These are phyloP conservation scores for Amanita subjunquillea DNA, from an alignment of 768 basidiomycete genomes.

Conservation along the genomic window DNA sequence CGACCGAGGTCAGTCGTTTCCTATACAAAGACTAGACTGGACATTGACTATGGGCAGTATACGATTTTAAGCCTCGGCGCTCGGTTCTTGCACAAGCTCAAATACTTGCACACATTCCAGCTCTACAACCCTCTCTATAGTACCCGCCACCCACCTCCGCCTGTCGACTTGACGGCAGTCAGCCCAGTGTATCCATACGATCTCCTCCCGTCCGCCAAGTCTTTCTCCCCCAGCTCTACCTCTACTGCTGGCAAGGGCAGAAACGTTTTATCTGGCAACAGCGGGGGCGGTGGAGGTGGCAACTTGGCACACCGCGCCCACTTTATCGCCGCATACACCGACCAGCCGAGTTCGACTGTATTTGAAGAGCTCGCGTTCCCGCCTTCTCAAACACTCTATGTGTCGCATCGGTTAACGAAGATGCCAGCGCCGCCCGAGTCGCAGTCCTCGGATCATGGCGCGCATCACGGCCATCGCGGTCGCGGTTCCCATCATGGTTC, in stretches of 20 bases:
- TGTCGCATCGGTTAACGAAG: not conserved
- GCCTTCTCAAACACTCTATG: not conserved
- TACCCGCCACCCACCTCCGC: not conserved
- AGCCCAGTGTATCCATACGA: too few relatives aligned
- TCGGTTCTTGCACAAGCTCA: slow-evolving; percentile 26
- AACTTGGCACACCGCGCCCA: not conserved
- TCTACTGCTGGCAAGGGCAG: not conserved
- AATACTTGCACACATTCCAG: slow-evolving; percentile 25
- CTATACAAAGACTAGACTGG: not conserved
- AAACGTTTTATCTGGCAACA: not conserved
- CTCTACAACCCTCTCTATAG: slow-evolving; percentile 18
- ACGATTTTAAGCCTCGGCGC: slow-evolving; percentile 32
- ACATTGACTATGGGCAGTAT: slow-evolving; percentile 14
- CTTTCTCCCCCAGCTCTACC: not conserved
- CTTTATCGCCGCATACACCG: not conserved
- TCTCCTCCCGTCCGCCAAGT: too few relatives aligned
- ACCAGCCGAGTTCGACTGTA: not conserved
- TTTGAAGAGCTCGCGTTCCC: slow-evolving; percentile 1
- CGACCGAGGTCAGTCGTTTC: slow-evolving; percentile 26
- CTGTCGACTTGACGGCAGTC: too few relatives aligned
- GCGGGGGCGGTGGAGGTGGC: too few relatives aligned
- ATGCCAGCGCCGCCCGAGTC: not conserved
- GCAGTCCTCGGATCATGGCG: not conserved
- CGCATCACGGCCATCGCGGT: not conserved
- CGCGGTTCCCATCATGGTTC: not conserved